Evolutionary conservation across 805 yeast genomes (phyloP), one percentile per base, ranked within the genome.

Genomic region (Candida incommunis): DNA sequence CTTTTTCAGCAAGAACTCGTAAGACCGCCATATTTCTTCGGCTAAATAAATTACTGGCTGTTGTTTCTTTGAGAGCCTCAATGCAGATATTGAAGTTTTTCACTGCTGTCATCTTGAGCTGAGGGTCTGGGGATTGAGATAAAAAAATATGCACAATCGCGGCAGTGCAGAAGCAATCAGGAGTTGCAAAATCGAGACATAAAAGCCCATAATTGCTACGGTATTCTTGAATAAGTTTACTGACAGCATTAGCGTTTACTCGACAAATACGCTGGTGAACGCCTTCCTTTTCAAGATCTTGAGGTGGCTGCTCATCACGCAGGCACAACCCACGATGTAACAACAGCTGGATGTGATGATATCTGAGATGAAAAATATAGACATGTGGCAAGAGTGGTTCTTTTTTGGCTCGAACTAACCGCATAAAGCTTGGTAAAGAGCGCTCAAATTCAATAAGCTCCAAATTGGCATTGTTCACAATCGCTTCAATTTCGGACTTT

Each of bases 401-500:
- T n/a, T 40, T 31, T 18, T 35, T 41, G n/a, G 43, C 26, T 15
- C 41, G 24, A 7, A 40, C 40, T n/a, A 48, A 18, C 25, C 44
- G 43, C 51, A 50, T 49, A 29, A 46, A 50, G 9, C 13, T 29
- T 9, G 52, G 52, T 13, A 49, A 22, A 16, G 29, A 44, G 2
- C 43, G 20, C 41, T 48, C 43, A 44, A 50, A 49, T 27, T 50
- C 52, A 7, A 48, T 24, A 13, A 50, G 37, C 29, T 46, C 48
- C 4, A 46, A 41, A 35, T 46, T 40, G 15, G 50, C 43, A 22
- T 25, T 41, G 40, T 26, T 35, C n/a, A 50, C 44, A 3, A 47
- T 40, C 3, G 27, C 40, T 41, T 42, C 49, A 23, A 41, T 25
- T 29, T 48, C 41, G 9, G 45, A 40, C 20, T 23, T 22, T 7